phyloP scores from a whole-genome alignment of 345 rosid species.

The Gossypium bickii region DNA sequence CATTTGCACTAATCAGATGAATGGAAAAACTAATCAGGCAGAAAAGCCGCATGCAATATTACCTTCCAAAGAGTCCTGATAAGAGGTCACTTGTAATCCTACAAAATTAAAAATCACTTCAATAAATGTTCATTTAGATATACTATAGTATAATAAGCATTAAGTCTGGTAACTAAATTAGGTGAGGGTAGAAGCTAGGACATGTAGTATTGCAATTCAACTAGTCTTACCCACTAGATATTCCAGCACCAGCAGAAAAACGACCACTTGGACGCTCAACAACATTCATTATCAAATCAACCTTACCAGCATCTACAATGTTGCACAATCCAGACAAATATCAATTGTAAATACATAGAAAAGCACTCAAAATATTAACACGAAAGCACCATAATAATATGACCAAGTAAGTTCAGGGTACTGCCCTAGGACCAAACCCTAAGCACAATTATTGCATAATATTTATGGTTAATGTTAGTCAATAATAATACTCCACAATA shows the following conservation, averaged over 20 bases:
- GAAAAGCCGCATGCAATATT: constrained; percentile 13
- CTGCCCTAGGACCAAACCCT: not conserved
- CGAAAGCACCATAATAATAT: not conserved
- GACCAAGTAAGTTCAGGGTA: not conserved
- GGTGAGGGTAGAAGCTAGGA: not conserved
- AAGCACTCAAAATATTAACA: not conserved
- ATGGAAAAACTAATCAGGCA: constrained; percentile 13
- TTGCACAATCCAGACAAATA: constrained; percentile 3
- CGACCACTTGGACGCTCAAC: constrained; percentile 74
- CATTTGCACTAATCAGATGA: not conserved
- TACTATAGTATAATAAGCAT: constrained; percentile 4
- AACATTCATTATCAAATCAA: constrained; percentile 87
- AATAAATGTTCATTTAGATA: not conserved
- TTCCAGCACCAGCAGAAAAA: constrained; percentile 14
- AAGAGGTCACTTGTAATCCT: constrained; percentile 38
- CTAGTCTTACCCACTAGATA: constrained; percentile 24
- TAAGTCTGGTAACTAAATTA: not conserved
- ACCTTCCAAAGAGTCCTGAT: constrained; percentile 21
- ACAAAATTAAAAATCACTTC: constrained; percentile 24
- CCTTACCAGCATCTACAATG: constrained; percentile 65
- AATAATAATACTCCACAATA: not conserved
- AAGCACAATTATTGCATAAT: not conserved
- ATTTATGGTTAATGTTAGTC: not conserved
- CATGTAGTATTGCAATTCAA: constrained; percentile 4
- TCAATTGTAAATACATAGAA: not conserved